phyloP scores from a whole-genome alignment of 305 asterid species.

The Solanum hybrid region DNA sequence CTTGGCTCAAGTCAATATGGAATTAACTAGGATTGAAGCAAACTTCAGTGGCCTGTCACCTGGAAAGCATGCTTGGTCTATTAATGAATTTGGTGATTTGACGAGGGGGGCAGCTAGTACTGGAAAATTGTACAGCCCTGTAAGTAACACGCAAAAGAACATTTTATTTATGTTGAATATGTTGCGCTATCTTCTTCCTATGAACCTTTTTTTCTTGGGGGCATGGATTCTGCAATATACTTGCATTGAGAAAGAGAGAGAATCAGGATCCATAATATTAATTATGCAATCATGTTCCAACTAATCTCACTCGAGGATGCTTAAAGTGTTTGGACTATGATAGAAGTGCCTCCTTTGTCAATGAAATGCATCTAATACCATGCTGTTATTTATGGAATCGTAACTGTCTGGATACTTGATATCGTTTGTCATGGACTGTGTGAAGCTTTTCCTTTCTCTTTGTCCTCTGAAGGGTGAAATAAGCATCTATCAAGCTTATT shows the following conservation, averaged over 20 bases:
- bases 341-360: not conserved
- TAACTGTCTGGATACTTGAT: not conserved
- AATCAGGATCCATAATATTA: not conserved
- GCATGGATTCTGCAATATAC: not conserved
- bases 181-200: not conserved
- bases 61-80: slow-evolving; percentile 81
- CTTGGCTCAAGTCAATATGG: slow-evolving; percentile 85
- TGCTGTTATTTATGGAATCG: not conserved
- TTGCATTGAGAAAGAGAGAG: not conserved
- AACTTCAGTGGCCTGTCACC: slow-evolving; percentile 78
- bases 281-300: not conserved
- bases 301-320: not conserved
- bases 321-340: not conserved
- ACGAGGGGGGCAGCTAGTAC: slow-evolving; percentile 85
- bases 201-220: not conserved
- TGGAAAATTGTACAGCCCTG: slow-evolving; percentile 58
- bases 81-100: slow-evolving; percentile 84
- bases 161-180: slow-evolving; percentile 1
- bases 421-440: not conserved
- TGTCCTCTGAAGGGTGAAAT: not conserved
- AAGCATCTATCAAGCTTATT: not conserved
- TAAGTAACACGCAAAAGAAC: slow-evolving; percentile 25
- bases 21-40: slow-evolving; percentile 80
- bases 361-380: not conserved
- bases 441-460: not conserved